phyloP scores from a whole-genome alignment of 2,329 filamentous ascomycete species.

The Lasiodiplodia citricola region DNA sequence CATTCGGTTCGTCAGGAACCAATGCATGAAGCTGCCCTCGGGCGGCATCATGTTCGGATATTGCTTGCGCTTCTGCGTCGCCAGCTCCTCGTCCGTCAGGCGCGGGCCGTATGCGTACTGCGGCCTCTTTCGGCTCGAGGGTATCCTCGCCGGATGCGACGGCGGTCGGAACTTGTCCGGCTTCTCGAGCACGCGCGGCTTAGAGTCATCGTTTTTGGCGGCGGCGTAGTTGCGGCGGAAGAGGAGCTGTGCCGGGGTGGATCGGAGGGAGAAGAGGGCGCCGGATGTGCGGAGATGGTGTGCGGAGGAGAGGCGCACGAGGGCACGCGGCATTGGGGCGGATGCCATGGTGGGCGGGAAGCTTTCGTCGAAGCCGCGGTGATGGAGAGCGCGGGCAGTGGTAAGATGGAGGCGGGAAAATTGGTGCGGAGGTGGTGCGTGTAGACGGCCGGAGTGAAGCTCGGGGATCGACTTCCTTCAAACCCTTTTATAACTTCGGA shows the following conservation, averaged over 20 bases:
- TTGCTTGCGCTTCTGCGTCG: conserved; percentile 69
- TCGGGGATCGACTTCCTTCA: neutral
- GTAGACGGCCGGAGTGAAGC: conserved; percentile 3
- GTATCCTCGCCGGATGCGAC: conserved; percentile 78
- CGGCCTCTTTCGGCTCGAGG: conserved; percentile 56
- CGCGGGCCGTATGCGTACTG: conserved; percentile 77
- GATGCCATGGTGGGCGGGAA: conserved; percentile 37
- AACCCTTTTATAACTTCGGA: neutral
- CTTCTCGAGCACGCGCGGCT: conserved; percentile 73
- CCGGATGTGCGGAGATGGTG: conserved; percentile 13
- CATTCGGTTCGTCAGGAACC: conserved; percentile 77
- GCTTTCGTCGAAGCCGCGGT: neutral
- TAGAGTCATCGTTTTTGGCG: conserved; percentile 42
- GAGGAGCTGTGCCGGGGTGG: conserved; percentile 34
- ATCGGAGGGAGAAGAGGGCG: conserved; percentile 31
- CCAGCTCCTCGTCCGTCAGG: conserved; percentile 68
- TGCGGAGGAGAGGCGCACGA: conserved; percentile 34
- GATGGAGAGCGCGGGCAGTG: neutral
- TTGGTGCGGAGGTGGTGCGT: conserved; percentile 13
- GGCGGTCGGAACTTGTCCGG: conserved; percentile 90
- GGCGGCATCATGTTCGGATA: conserved; percentile 93
- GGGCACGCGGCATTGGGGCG: conserved; percentile 42
- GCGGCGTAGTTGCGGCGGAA: conserved; percentile 34
- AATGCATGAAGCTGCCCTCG: conserved; percentile 79
- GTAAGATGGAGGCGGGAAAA: conserved; percentile 13